Base-by-base conservation (phyloP, 2,329 filamentous ascomycete species). In the Arthrinium phaeospermum region DNA sequence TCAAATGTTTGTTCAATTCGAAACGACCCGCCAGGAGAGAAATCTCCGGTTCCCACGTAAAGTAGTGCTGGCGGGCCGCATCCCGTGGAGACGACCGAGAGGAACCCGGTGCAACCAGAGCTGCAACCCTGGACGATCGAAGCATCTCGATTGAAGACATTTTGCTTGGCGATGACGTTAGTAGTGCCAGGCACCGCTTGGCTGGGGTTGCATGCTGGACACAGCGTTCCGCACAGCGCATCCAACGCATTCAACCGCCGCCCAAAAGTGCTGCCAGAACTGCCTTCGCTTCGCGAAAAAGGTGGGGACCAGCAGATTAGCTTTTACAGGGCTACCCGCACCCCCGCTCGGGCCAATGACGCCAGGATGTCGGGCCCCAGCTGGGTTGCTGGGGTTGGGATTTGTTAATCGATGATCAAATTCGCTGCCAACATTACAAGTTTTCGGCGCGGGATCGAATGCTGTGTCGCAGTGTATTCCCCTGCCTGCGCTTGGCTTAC, bases 271-370 rank as follows among this genome's bases (percentile, higher is more conserved):
- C 16, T 22, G 37, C 46, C 22, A 22, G 7, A 22, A 22, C 46
- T 47, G 16, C 46, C 24, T 30, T 61, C 53, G 53, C 53, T 61
- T 19, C 27, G 8, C 27, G 16, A 27, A 4, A 22, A 12, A 2
- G 14, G 30, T 37, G 53, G 30, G 16, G 16, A 64, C 41, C 22
- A 41, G 57, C 57, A 64, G 14, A 41, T 64, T 64, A 34, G 57
- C 22, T 41, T 64, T 64, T 64, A 16, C 12, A n/a, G 57, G 34
- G n/a, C 57, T 64, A 41, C 57, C 57, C 57, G 57, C 27, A n/a
- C 30, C 57, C 34, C 41, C 34, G 70, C 70, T 67, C n/a, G 47
- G 70, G 70, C 70, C 70, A 68, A 71, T 71, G 70, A 71, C 61
- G 69, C 69, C 69, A 64, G n/a, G 7, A 13, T 37, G 4, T 14